Percentiles rank a stretch among this genome's conserved stretches.
phyloP scores from a whole-genome alignment of 257 asterid genomes.

The Przewalskia tangutica region DNA sequence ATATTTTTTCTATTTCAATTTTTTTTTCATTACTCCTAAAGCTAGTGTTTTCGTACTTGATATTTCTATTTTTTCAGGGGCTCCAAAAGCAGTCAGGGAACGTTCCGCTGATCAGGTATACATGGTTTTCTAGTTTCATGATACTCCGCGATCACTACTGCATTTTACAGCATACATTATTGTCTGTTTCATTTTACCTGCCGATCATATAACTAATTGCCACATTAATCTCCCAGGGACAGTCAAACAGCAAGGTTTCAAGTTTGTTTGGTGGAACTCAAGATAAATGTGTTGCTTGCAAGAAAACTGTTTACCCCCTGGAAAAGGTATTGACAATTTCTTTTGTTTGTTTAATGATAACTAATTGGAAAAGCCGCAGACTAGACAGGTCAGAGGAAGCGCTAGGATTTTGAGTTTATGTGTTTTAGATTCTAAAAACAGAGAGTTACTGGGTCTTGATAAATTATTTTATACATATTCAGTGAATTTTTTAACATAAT shows the following conservation, averaged over 20 bases:
- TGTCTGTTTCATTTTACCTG: not conserved
- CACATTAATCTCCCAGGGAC: constrained; percentile 19
- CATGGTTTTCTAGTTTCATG: not conserved
- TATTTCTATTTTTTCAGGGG: constrained; percentile 24
- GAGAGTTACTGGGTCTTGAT: no score
- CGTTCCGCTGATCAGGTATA: constrained; percentile 40
- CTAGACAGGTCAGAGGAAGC: no score
- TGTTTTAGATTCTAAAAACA: no score
- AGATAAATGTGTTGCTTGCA: constrained; percentile 76
- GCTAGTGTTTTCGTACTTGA: not conserved
- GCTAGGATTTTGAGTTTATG: no score
- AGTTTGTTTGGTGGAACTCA: constrained; percentile 70
- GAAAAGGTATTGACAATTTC: constrained; percentile 52
- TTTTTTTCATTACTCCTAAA: not conserved
- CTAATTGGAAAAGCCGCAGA: not conserved
- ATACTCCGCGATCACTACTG: not conserved
- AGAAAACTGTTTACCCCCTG: constrained; percentile 67
- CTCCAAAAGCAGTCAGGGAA: constrained; percentile 52
- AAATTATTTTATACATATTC: no score
- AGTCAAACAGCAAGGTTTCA: constrained; percentile 40
- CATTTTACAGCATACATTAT: not conserved
- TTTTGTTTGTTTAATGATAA: not conserved
- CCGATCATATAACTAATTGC: not conserved
- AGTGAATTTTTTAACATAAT: no score
- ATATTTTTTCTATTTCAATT: not conserved